These are phyloP conservation scores for Trichophyton verrucosum DNA, from an alignment of 2,329 filamentous ascomycete genomes.

Conservation along the genomic window DNA sequence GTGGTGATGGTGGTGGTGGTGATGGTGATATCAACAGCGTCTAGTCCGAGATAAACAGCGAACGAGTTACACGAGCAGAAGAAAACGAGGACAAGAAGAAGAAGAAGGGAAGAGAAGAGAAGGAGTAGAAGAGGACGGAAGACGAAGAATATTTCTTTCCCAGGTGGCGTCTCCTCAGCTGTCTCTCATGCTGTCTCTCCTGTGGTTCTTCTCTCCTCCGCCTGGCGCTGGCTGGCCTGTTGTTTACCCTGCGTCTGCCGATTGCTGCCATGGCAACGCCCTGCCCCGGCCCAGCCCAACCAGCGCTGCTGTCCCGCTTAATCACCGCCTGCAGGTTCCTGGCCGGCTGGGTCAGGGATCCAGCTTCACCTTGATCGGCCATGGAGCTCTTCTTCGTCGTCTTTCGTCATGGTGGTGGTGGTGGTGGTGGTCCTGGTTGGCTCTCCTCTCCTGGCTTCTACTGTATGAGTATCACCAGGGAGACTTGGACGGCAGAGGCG, in stretches of 20 bases:
- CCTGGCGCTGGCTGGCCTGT: background rate
- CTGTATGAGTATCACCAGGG: no score
- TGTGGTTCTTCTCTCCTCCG: background rate
- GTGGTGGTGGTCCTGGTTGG: no score
- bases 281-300: background rate
- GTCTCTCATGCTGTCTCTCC: background rate
- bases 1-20: no score
- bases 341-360: no score
- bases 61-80: background rate
- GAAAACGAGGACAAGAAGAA: background rate
- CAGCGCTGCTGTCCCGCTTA: background rate
- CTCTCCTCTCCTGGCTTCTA: no score
- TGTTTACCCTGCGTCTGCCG: background rate
- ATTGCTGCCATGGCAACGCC: constrained; percentile 28
- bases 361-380: no score
- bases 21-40: no score
- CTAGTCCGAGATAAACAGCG: background rate
- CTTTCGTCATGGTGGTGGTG: no score
- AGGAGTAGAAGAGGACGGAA: background rate
- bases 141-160: background rate
- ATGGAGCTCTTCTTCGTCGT: no score
- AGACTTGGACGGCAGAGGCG: background rate
- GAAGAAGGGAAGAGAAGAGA: background rate
- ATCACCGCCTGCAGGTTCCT: background rate
- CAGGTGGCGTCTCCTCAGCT: background rate